These are phyloP conservation scores for Termitomyces titanicus DNA, from an alignment of 768 basidiomycete species.

Conservation along the genomic window DNA sequence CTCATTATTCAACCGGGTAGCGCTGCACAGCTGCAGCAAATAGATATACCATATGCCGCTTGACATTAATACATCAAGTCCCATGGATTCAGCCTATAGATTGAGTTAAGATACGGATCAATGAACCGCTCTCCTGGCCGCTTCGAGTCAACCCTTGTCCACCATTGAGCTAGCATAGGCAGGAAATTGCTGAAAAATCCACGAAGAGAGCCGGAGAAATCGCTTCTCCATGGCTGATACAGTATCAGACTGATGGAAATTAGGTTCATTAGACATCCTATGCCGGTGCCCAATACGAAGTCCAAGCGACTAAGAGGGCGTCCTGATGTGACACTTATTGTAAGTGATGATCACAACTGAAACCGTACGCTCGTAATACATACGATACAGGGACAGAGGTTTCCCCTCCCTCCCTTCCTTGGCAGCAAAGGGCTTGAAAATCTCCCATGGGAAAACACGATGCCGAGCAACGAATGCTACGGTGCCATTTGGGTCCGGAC, in stretches of 20 bases:
- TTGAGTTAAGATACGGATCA: neutral
- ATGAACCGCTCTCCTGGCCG: no score
- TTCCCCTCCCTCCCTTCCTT: neutral
- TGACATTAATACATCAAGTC: neutral
- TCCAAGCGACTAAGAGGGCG: neutral
- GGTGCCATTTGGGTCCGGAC: no score
- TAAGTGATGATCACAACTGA: no score
- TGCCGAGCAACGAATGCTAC: no score
- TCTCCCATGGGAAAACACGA: neutral
- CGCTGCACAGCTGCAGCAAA: no score
- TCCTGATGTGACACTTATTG: no score
- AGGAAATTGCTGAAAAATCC: neutral
- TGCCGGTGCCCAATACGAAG: neutral
- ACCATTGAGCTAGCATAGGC: neutral
- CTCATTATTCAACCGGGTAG: no score
- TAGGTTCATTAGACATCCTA: neutral
- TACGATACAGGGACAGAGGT: neutral
- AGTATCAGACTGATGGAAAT: neutral
- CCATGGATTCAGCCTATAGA: neutral
- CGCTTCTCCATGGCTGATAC: slow-evolving; percentile 1
- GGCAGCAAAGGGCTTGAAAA: neutral
- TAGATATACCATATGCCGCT: no score
- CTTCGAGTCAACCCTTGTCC: no score
- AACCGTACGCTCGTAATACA: no score
- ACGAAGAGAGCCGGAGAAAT: neutral